These are phyloP conservation scores for Bipolaris zeicola DNA, from an alignment of 2,329 filamentous ascomycete species.

Conservation along the genomic window DNA sequence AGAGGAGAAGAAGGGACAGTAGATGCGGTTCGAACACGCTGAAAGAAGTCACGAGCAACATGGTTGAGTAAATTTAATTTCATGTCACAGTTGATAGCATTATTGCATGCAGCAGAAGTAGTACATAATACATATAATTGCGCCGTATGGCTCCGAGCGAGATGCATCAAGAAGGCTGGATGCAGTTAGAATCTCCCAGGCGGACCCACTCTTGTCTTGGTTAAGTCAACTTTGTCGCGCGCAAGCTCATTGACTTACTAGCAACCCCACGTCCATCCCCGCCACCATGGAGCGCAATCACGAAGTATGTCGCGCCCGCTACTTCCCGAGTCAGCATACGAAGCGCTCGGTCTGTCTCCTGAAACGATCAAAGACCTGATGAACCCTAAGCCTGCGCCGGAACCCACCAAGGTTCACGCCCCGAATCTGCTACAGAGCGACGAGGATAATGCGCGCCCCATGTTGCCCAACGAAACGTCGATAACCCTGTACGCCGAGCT, in stretches of 20 bases:
- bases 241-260: slow-evolving; percentile 6
- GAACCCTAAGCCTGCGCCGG: slow-evolving; percentile 33
- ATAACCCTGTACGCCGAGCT: slow-evolving; percentile 63
- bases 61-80: not conserved
- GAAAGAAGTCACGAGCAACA: not conserved
- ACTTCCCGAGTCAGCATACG: slow-evolving; percentile 46
- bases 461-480: slow-evolving; percentile 37
- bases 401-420: slow-evolving; percentile 30
- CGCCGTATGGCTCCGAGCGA: not conserved
- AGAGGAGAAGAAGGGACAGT: slow-evolving; percentile 45
- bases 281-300: slow-evolving; percentile 34
- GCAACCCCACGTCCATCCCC: slow-evolving; percentile 17
- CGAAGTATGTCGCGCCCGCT: slow-evolving; percentile 40
- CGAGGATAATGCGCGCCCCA: slow-evolving; percentile 27
- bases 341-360: slow-evolving; percentile 40
- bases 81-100: not conserved
- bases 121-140: slow-evolving; percentile 2
- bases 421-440: slow-evolving; percentile 41
- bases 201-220: slow-evolving; percentile 14
- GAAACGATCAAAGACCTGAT: slow-evolving; percentile 42
- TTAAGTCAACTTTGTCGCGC: slow-evolving; percentile 16
- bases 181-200: slow-evolving; percentile 14
- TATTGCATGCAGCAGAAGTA: not conserved
- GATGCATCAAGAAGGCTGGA: not conserved
- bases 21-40: not conserved